phyloP scores from a whole-genome alignment of 306 rosid genomes.

The Cucurbita moschata region DNA sequence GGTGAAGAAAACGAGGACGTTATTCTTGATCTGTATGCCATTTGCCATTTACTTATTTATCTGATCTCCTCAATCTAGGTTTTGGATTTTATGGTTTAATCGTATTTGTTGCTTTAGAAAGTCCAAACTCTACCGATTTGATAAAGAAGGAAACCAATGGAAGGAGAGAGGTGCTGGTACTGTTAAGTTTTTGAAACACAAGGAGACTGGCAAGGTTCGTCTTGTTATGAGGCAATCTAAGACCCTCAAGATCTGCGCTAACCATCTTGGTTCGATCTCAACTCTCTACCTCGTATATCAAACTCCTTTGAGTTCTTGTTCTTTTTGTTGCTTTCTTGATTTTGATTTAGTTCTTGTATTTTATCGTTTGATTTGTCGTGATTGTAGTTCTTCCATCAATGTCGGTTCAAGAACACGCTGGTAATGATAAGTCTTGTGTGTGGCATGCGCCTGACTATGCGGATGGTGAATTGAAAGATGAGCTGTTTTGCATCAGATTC shows the following conservation, averaged over 20 bases:
- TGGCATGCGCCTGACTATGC: conserved; percentile 97
- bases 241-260: conserved; percentile 86
- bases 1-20: conserved; percentile 74
- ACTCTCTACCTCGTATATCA: background rate
- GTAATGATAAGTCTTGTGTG: conserved; percentile 85
- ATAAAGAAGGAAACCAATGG: conserved; percentile 82
- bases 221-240: conserved; percentile 88
- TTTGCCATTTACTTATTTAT: background rate
- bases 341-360: background rate
- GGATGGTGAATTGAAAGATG: conserved; percentile 90
- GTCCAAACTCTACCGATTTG: conserved; percentile 86
- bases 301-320: background rate
- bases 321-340: background rate
- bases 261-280: conserved; percentile 47
- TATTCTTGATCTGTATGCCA: conserved; percentile 58
- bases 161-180: conserved; percentile 87
- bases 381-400: conserved; percentile 53
- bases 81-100: background rate
- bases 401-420: conserved; percentile 88
- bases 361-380: background rate
- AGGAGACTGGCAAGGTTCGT: conserved; percentile 47
- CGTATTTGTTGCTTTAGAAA: conserved; percentile 27
- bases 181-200: conserved; percentile 67
- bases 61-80: background rate
- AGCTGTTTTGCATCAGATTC: conserved; percentile 91